phyloP scores from a whole-genome alignment of 176 grass and related monocot species.

The Pontederia crassipes region DNA sequence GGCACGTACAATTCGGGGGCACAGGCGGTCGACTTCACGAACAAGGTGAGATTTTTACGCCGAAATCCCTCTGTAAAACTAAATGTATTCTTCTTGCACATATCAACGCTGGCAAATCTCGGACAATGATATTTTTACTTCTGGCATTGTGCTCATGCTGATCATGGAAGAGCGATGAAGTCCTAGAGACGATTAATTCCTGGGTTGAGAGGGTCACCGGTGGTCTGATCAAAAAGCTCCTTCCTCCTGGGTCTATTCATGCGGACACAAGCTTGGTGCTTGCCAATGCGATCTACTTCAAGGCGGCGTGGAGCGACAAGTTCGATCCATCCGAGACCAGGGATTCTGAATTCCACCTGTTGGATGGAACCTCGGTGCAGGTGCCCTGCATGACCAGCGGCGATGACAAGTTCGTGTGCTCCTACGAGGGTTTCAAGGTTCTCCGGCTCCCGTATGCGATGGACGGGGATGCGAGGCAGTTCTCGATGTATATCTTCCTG shows the following conservation, averaged over 20 bases:
- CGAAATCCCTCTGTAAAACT: neutral
- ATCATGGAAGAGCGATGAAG: conserved; percentile 4
- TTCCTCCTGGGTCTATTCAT: conserved; percentile 18
- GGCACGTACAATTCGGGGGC: conserved; percentile 28
- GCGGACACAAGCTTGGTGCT: conserved; percentile 19
- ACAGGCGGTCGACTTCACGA: conserved; percentile 29
- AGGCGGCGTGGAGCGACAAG: conserved; percentile 45
- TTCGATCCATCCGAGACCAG: conserved; percentile 28
- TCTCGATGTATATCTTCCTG: conserved; percentile 64
- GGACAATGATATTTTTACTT: neutral
- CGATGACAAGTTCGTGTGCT: conserved; percentile 27
- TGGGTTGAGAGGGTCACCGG: conserved; percentile 35
- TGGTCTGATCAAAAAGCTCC: conserved; percentile 52
- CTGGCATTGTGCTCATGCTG: neutral
- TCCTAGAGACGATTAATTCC: conserved; percentile 33
- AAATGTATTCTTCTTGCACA: neutral
- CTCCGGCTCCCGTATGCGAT: conserved; percentile 31
- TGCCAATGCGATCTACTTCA: conserved; percentile 73
- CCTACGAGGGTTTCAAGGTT: conserved; percentile 39
- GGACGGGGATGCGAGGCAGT: conserved; percentile 8
- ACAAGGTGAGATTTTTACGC: conserved; percentile 1
- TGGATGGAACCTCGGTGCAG: conserved; percentile 11
- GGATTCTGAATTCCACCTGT: conserved; percentile 40
- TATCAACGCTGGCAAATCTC: neutral
- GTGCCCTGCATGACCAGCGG: conserved; percentile 42